phyloP scores from a whole-genome alignment of 176 grass and related monocot species.

The Olyra latifolia region DNA sequence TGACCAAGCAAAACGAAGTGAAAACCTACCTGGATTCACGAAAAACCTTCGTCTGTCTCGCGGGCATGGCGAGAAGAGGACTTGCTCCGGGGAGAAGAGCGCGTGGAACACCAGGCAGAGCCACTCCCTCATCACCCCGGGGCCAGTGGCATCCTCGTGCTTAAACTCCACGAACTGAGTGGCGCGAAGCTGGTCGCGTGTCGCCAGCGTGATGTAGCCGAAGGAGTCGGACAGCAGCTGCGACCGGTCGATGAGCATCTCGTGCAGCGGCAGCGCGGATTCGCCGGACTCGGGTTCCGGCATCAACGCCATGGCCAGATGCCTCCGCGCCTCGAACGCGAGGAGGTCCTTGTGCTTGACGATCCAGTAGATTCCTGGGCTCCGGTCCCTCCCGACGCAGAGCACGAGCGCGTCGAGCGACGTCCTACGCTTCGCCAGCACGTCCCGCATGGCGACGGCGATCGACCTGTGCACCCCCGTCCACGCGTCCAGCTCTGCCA shows the following conservation, averaged over 20 bases:
- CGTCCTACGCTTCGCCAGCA: conserved; percentile 6
- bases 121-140: conserved; percentile 69
- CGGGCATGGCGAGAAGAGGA: conserved; percentile 59
- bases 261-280: not conserved
- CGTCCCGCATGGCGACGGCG: not conserved
- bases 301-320: conserved; percentile 55
- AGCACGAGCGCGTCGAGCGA: conserved; percentile 38
- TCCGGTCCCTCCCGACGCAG: conserved; percentile 8
- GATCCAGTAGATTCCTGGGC: conserved; percentile 42
- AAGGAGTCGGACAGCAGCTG: conserved; percentile 54
- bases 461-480: conserved; percentile 27
- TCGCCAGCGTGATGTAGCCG: conserved; percentile 20
- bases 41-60: conserved; percentile 61
- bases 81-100: conserved; percentile 45
- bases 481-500: too few species aligned
- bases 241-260: conserved; percentile 52
- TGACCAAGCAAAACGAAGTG: conserved; percentile 12
- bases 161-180: conserved; percentile 52
- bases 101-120: conserved; percentile 54
- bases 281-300: not conserved
- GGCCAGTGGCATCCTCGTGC: conserved; percentile 58
- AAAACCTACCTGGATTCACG: conserved; percentile 61
- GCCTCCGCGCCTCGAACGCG: conserved; percentile 41
- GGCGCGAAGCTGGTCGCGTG: conserved; percentile 23
- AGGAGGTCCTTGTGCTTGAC: conserved; percentile 55